Percentiles rank a stretch among this genome's conserved stretches.
These are phyloP conservation scores for Sphaerulina musiva DNA, from an alignment of 2,329 filamentous ascomycete species.

Conservation along the genomic window DNA sequence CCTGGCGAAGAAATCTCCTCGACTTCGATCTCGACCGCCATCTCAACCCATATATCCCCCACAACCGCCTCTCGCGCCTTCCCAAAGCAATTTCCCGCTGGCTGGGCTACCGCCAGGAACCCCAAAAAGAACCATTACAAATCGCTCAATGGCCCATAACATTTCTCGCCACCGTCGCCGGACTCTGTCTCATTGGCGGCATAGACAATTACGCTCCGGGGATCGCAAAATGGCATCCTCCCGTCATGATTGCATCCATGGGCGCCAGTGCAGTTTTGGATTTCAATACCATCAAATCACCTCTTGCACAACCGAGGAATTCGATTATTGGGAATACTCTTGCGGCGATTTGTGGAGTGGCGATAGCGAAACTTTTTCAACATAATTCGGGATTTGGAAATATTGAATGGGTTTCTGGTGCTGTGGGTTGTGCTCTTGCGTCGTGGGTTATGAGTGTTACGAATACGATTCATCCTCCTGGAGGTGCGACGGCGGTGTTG, in stretches of 20 bases:
- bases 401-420: constrained; percentile 42
- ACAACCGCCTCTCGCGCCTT: constrained; percentile 56
- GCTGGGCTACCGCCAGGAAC: constrained; percentile 44
- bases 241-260: constrained; percentile 40
- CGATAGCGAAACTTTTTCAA: constrained; percentile 42
- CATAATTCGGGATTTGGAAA: constrained; percentile 33
- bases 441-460: constrained; percentile 44
- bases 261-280: constrained; percentile 45
- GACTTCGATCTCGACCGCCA: constrained; percentile 72
- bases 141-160: constrained; percentile 39
- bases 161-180: constrained; percentile 40
- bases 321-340: constrained; percentile 42
- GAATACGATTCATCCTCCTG: constrained; percentile 46
- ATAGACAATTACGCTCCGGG: constrained; percentile 38
- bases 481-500: constrained; percentile 45
- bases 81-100: constrained; percentile 63
- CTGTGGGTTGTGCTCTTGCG: constrained; percentile 39
- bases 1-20: constrained; percentile 19
- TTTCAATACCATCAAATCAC: constrained; percentile 43
- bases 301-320: constrained; percentile 45
- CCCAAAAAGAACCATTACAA: constrained; percentile 38
- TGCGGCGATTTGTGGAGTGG: constrained; percentile 41
- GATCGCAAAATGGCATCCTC: constrained; percentile 37
- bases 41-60: constrained; percentile 63
- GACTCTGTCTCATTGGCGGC: constrained; percentile 39